Base-by-base conservation (phyloP, 768 basidiomycete genomes). In the Amanita exitialis region DNA sequence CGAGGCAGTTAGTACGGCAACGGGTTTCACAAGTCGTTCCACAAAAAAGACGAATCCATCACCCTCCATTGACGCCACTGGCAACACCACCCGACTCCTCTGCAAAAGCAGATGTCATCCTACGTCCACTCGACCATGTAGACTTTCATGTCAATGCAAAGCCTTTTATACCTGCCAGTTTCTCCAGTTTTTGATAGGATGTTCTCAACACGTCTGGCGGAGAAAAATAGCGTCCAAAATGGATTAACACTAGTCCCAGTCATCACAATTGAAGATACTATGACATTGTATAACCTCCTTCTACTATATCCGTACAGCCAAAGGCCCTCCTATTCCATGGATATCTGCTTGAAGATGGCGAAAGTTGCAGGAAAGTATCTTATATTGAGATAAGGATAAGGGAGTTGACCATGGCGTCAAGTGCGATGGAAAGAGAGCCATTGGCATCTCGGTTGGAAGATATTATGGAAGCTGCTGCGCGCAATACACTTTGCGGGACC, bases 171-270 rank as follows among this genome's bases (percentile, higher is more conserved):
- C 10, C 36, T 64, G 5, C n/a, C n/a, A n/a, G 56, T 59, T 4
- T 70, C 70, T 1, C 59, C 64, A 3, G 51, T 68, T 12, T 70
- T 69, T 49, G 52, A 52, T 18, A 56, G 47, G 30, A 69, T 69
- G 68, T 56, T 67, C 28, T 63, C 21, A 60, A 60, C 7, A 54
- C 58, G 36, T 30, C 38, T 15, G 27, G 42, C 7, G 38, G 35
- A 49, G n/a, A 41, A 35, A 49, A 20, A 37, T 42, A 21, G 15
- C 30, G n/a, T n/a, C n/a, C n/a, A n/a, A n/a, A n/a, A n/a, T n/a
- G 39, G 18, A 6, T 30, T 8, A 20, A 41, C 52, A n/a, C 46
- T 37, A 39, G 15, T 30, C 16, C 47, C 34, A 5, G 27, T 48
- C 37, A 55, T 51, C 52, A 38, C 36, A 6, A 16, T 62, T 4